Percentiles rank a stretch among this genome's conserved stretches.
Conservation (phyloP, 1,284 basidiomycete genomes). For the Ganoderma lucidum region DNA sequence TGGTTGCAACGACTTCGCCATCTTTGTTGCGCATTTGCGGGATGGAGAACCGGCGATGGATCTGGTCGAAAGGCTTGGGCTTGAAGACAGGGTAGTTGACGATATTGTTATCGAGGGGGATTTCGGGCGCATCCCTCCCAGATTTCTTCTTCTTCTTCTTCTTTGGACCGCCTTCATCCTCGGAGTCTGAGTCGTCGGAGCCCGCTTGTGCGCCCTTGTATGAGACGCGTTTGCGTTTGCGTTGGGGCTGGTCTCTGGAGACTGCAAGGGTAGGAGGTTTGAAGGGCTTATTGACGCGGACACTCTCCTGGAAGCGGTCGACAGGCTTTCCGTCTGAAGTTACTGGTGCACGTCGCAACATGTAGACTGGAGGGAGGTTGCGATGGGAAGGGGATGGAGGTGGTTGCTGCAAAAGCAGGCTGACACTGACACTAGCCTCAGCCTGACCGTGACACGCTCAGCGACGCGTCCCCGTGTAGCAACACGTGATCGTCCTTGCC, state of each 20-base stretch:
- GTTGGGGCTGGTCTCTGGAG: slow-evolving; percentile 69
- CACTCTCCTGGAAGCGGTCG: slow-evolving; percentile 74
- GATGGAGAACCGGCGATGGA: slow-evolving; percentile 81
- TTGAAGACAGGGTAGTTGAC: slow-evolving; percentile 86
- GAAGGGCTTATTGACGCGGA: slow-evolving; percentile 80
- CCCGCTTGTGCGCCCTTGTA: slow-evolving; percentile 74
- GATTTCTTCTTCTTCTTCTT: slow-evolving; percentile 71
- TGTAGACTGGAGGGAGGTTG: slow-evolving; percentile 36
- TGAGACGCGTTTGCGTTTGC: slow-evolving; percentile 86
- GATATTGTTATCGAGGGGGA: slow-evolving; percentile 53
- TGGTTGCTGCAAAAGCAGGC: slow-evolving; percentile 6
- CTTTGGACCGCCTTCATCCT: slow-evolving; percentile 55
- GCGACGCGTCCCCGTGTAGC: slow-evolving; percentile 28
- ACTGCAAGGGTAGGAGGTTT: slow-evolving; percentile 69
- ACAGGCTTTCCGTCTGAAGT: slow-evolving; percentile 72
- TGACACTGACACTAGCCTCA: too few relatives aligned
- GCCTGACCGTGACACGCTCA: slow-evolving; percentile 11
- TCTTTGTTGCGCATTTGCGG: slow-evolving; percentile 88
- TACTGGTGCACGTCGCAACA: slow-evolving; percentile 76
- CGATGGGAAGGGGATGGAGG: neutral
- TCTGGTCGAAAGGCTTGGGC: slow-evolving; percentile 79
- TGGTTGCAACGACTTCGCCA: slow-evolving; percentile 73
- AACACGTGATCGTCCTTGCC: slow-evolving; percentile 26
- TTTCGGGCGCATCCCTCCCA: slow-evolving; percentile 55
- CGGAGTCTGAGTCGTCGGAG: slow-evolving; percentile 50